Conservation (phyloP, 768 basidiomycete genomes). For the Boletus insuetus region DNA sequence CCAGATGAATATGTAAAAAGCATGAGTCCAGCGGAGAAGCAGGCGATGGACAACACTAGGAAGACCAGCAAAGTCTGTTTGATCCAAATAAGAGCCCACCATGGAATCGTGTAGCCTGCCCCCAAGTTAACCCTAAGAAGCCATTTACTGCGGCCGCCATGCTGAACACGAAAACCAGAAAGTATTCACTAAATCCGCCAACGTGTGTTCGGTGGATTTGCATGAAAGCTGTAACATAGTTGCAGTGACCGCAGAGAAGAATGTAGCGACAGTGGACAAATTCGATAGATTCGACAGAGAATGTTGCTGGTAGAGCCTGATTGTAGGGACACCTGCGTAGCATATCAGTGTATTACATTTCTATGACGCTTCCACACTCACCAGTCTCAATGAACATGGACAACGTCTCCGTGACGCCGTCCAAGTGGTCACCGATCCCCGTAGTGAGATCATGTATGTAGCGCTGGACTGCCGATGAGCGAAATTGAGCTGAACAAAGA, state of each 20-base stretch:
- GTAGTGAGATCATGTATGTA: slow-evolving; percentile 49
- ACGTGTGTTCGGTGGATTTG: slow-evolving; percentile 26
- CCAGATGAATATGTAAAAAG: slow-evolving; percentile 71
- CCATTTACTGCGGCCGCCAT: slow-evolving; percentile 53
- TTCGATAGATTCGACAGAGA: slow-evolving; percentile 46
- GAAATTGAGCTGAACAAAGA: slow-evolving; percentile 42
- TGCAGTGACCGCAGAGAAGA: slow-evolving; percentile 53
- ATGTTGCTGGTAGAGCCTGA: slow-evolving; percentile 50
- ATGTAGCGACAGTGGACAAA: slow-evolving; percentile 50
- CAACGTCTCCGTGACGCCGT: slow-evolving; percentile 46
- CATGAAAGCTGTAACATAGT: slow-evolving; percentile 50
- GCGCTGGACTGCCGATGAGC: slow-evolving; percentile 48
- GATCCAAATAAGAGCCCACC: slow-evolving; percentile 75
- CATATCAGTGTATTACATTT: slow-evolving; percentile 21
- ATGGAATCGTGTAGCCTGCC: slow-evolving; percentile 54
- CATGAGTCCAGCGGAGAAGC: slow-evolving; percentile 75
- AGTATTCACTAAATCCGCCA: slow-evolving; percentile 44
- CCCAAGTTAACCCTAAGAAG: slow-evolving; percentile 50
- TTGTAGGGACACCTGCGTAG: slow-evolving; percentile 48
- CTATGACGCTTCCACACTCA: slow-evolving; percentile 24
- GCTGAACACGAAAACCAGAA: slow-evolving; percentile 57
- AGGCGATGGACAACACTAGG: slow-evolving; percentile 77
- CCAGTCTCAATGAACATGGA: slow-evolving; percentile 52
- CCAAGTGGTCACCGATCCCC: slow-evolving; percentile 52
- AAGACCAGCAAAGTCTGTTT: slow-evolving; percentile 82